Evolutionary conservation across 306 rosid genomes (phyloP).

Genomic region (Cucurbita argyrosperma): DNA sequence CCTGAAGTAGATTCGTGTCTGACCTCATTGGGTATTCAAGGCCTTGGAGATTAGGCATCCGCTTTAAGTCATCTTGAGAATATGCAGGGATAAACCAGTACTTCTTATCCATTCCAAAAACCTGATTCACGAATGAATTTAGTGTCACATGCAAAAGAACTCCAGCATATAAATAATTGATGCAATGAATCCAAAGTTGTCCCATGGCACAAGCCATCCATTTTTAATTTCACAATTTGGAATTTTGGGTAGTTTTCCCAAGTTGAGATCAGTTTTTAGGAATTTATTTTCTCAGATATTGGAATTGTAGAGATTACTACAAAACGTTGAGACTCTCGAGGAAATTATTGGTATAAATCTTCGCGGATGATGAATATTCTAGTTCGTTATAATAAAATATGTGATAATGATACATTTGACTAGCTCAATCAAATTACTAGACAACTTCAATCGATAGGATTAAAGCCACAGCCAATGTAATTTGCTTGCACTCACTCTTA

Average conservation of each 20-base stretch:
- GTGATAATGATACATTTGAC: background rate
- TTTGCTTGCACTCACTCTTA: background rate
- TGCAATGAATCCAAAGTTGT: background rate
- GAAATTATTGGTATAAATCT: background rate
- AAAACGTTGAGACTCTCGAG: background rate
- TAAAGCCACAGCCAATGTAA: background rate
- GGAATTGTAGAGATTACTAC: background rate
- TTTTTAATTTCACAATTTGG: background rate
- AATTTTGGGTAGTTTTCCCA: background rate
- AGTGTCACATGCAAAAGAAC: background rate
- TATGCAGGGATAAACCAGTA: constrained; percentile 61
- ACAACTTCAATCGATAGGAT: background rate
- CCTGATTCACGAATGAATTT: constrained; percentile 23
- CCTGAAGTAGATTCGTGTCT: constrained; percentile 33
- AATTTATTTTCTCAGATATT: background rate
- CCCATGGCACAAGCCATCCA: background rate
- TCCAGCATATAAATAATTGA: background rate
- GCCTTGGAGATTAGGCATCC: constrained; percentile 44
- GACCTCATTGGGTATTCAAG: constrained; percentile 43
- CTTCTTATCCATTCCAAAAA: constrained; percentile 43
- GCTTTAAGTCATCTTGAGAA: constrained; percentile 45
- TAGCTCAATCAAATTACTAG: background rate
- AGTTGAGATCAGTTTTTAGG: background rate
- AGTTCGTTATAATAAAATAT: background rate
- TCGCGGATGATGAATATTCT: background rate